Base-by-base conservation (phyloP, 441 rosid species). In the Aquilaria agallochum region DNA sequence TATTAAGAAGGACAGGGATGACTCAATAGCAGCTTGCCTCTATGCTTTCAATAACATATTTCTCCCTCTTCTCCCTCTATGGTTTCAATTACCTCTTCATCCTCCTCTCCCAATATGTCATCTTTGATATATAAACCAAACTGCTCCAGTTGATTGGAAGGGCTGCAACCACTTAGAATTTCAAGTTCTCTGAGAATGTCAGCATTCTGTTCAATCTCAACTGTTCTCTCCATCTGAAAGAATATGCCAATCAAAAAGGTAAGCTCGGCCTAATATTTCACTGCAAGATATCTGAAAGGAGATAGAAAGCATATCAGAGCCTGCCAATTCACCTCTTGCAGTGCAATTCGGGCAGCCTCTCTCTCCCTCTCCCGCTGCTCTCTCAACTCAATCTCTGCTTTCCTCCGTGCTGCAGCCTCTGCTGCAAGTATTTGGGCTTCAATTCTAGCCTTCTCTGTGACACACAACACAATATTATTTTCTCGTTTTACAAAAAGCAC, bases 381-480 rank as follows among this genome's bases (percentile, higher is more conserved):
- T 76, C 70, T 94, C 74, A 72, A 55, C 67, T 94, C 90, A 2
- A 58, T 62, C 75, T 85, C 83, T 60, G 74, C 80, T 71, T 76
- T 78, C 77, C 54, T 65, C 58, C 66, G 73, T 5, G 77, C 54
- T 49, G 97, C 92, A 63, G 79, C 83, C 79, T 77, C 79, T 31
- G 88, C 90, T 49, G 88, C 95, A 78, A 60, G 66, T 31, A 88
- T 78, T 65, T 79, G 84, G 3, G 90, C 86, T 76, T 88, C 97
- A 59, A 88, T 80, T 70, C 74, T 76, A 9, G 87, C 85, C 59
- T 73, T 82, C 69, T 92, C 96, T 92, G 86, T 58, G 79, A 40
- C 27, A 56, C 3, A 48, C 31, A 20, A 59, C 40, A 5, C 2
- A 49, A 55, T 36, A 62, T 9, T 10, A 10, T 11, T 13, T 7